Conservation (phyloP, 352 stramenopile genomes). For the Globisporangium recalcitrans region DNA sequence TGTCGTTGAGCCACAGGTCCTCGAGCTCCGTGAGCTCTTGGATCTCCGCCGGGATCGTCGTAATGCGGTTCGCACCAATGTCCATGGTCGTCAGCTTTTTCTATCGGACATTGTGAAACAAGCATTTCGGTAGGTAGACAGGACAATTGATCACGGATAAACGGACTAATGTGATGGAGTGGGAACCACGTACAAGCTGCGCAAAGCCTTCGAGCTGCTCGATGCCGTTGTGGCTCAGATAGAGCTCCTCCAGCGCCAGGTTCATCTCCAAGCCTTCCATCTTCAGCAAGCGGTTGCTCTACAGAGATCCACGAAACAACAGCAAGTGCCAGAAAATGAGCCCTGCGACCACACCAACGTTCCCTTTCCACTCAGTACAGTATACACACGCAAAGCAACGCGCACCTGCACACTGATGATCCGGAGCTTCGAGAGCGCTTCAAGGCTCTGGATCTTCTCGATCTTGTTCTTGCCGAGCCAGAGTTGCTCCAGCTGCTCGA, state of each 20-base stretch:
- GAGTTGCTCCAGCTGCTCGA: slow-evolving; percentile 91
- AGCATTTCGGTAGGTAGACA: background rate
- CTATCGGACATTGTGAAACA: slow-evolving; percentile 25
- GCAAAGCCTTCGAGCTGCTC: slow-evolving; percentile 70
- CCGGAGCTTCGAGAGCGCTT: slow-evolving; percentile 85
- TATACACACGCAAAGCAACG: background rate
- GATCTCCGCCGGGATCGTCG: slow-evolving; percentile 44
- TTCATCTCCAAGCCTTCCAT: slow-evolving; percentile 90
- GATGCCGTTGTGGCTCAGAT: slow-evolving; percentile 97
- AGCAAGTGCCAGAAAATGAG: background rate
- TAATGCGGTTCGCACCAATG: slow-evolving; percentile 82
- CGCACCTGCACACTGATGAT: slow-evolving; percentile 73
- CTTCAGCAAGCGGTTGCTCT: slow-evolving; percentile 95
- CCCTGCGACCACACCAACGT: background rate
- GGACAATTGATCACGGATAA: background rate
- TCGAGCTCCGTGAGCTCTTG: slow-evolving; percentile 35
- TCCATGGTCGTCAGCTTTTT: slow-evolving; percentile 58
- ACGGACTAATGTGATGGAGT: no score
- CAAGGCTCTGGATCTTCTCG: slow-evolving; percentile 85
- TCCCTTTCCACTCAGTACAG: no score
- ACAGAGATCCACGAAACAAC: slow-evolving; percentile 6
- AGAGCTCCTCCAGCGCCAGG: slow-evolving; percentile 93
- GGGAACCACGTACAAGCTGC: slow-evolving; percentile 70
- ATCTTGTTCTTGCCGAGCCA: slow-evolving; percentile 99
- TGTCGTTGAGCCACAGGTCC: slow-evolving; percentile 83